A percentile compares a stretch with the other conserved stretches of the same genome.
phyloP scores from a whole-genome alignment of 2,329 filamentous ascomycete species.

The Aureobasidium mangrovei region DNA sequence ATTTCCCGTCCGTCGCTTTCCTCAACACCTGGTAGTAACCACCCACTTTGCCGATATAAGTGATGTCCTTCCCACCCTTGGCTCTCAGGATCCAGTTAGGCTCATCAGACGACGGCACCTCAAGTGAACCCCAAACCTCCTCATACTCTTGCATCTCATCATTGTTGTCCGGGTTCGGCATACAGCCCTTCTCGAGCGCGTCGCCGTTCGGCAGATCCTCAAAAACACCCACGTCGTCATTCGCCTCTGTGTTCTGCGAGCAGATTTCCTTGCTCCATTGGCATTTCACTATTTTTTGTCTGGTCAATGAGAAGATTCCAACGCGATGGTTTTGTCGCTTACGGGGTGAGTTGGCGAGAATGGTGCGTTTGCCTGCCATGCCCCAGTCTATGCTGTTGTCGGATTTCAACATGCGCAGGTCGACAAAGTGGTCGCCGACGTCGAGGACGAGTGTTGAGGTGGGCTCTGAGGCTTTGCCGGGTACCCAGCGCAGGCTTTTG shows the following conservation, averaged over 20 bases:
- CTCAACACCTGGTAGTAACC: conserved; percentile 4
- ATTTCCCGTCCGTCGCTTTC: background rate
- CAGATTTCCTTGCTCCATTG: conserved; percentile 12
- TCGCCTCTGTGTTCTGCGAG: conserved; percentile 1
- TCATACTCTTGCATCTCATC: conserved; percentile 1
- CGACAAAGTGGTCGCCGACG: conserved; percentile 8
- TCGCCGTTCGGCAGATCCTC: conserved; percentile 10
- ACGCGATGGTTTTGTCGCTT: background rate
- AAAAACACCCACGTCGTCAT: conserved; percentile 9
- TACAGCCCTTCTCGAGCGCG: conserved; percentile 3
- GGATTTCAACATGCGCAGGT: conserved; percentile 6
- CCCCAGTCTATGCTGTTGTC: conserved; percentile 4
- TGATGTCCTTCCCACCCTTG: background rate
- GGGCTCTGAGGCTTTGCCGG: conserved; percentile 8
- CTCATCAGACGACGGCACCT: background rate
- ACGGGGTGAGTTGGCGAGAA: conserved; percentile 3
- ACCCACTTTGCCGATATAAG: conserved; percentile 1
- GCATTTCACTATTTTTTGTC: conserved; percentile 5
- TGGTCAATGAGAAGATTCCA: background rate
- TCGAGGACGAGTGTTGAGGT: conserved; percentile 8
- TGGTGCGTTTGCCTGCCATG: conserved; percentile 8
- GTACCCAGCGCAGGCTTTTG: conserved; percentile 5
- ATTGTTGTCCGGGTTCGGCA: conserved; percentile 8
- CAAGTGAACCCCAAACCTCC: conserved; percentile 5
- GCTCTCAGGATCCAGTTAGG: conserved; percentile 7